Evolutionary conservation across 2,329 filamentous ascomycete genomes (phyloP), one percentile per base, ranked within the genome.

Genomic region (Seiridium cupressi): DNA sequence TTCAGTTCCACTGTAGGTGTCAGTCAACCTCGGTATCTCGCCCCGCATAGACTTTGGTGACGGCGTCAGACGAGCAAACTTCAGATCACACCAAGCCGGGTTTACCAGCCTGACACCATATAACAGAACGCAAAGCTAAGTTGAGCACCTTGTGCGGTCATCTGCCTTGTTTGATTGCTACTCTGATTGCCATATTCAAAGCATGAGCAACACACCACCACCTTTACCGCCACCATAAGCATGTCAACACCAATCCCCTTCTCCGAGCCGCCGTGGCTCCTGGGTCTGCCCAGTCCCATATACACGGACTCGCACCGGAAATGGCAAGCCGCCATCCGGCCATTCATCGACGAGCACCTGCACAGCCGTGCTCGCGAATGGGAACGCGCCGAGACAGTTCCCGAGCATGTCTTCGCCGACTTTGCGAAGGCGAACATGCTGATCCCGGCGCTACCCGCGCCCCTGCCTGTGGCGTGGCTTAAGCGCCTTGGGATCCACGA

Each of bases 221-320:
- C 31, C 18, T 8, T 49, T 26, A 49, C 11, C 32, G 26, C 5
- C 31, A 38, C 9, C 42, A 47, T 26, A 35, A 57, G 48, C 51
- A 54, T 38, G 36, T 46, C 60, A 18, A 36, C 55, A 13, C 44
- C 78, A 3, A 72, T 90, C 34, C 90, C 90, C 55, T 91, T 92
- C 76, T 87, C 88, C 4, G 90, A 93, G 67, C 90, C 90, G 1
- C 83, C 89, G 1, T 92, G 88, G 76, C 81, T 92, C 51, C 80
- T 79, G 66, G 89, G 89, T 57, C 78, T 91, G 3, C 90, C 89
- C 0, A 90, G 87, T 0, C 86, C 89, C 10, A 90, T 91, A 76
- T 90, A 90, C 76, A 87, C 83, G 32, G 79, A 83, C 3, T 85
- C 86, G 3, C 89, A 92, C 70, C 77, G 79, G 11, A 77, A 76